Evolutionary conservation across 768 basidiomycete species (phyloP).

Genomic region (Lentinus brumalis): DNA sequence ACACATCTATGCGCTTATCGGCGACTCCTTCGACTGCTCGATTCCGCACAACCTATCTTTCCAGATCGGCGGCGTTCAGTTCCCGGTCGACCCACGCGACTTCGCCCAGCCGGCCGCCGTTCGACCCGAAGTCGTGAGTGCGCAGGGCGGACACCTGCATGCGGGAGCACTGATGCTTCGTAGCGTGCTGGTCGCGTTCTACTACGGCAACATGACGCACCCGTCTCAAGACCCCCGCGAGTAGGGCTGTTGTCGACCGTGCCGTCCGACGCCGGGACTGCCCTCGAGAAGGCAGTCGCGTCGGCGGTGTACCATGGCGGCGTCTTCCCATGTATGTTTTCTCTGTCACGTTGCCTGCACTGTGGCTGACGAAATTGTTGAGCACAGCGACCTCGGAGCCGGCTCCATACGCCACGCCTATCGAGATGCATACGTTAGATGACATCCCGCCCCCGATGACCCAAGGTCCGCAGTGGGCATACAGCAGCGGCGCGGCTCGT

Average conservation of each 20-base stretch:
- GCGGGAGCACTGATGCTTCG: background rate
- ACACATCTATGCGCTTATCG: conserved; percentile 46
- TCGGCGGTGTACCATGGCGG: conserved; percentile 32
- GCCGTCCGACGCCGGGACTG: conserved; percentile 50
- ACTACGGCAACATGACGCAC: conserved; percentile 71
- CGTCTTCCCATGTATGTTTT: conserved; percentile 33
- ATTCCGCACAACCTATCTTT: conserved; percentile 66
- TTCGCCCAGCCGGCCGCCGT: conserved; percentile 49
- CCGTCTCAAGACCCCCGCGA: conserved; percentile 70
- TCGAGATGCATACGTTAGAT: background rate
- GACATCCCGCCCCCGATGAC: background rate
- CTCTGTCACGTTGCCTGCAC: background rate
- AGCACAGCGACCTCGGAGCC: background rate
- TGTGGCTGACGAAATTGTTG: background rate
- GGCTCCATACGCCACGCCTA: background rate
- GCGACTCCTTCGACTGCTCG: conserved; percentile 55
- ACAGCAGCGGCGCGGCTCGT: background rate
- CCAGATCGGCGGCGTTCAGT: conserved; percentile 65
- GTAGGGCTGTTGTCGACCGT: conserved; percentile 76
- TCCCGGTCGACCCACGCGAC: conserved; percentile 78
- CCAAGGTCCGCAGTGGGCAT: background rate
- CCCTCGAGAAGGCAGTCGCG: conserved; percentile 38
- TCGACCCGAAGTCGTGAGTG: conserved; percentile 55
- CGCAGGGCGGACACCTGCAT: no score
- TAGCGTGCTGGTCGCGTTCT: conserved; percentile 67